Evolutionary conservation across 345 rosid species (phyloP), one percentile per base, ranked within the genome.

Genomic region (Camelina hispida): DNA sequence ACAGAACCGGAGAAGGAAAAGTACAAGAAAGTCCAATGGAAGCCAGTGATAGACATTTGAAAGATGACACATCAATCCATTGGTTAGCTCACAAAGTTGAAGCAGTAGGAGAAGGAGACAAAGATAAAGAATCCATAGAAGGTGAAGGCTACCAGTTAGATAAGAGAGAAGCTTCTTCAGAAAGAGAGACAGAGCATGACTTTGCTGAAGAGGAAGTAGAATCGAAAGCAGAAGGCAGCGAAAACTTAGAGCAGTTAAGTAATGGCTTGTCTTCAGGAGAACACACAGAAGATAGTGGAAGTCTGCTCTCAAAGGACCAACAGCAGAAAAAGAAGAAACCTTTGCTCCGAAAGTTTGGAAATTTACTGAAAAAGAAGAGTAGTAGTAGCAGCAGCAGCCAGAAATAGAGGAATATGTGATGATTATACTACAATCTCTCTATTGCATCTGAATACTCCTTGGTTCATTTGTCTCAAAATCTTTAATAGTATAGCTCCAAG

Each of bases 251-350:
- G 78, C 87, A 84, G 84, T 72, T 85, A 64, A 75, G 62, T 54
- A 89, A 84, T 51, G 90, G 93, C 23, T 63, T 84, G 63, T 77
- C 87, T 66, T 83, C 84, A 5, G 72, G 83, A 7, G 97, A 89
- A 74, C 81, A 81, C 22, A n/a, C 58, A 0, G 88, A 85, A 46
- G 90, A 87, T 52, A 84, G 84, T 9, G 78, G 80, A 65, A 81
- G 42, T 66, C 81, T 87, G 16, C 93, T 94, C 6, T 65, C 86
- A 15, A 87, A 87, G 82, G 91, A 83, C 67, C 94, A 85, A 18
- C 90, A 82, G 38, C 89, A 76, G 68, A 93, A 93, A 85, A 93
- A 91, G 88, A 93, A 88, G 85, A 93, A 91, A 63, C 97, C 94
- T 16, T 83, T 91, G 85, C 89, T 93, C 18, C 84, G 84, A 14